Evolutionary conservation across 2,329 filamentous ascomycete genomes (phyloP).

Genomic region (Gaeumannomyces tritici): DNA sequence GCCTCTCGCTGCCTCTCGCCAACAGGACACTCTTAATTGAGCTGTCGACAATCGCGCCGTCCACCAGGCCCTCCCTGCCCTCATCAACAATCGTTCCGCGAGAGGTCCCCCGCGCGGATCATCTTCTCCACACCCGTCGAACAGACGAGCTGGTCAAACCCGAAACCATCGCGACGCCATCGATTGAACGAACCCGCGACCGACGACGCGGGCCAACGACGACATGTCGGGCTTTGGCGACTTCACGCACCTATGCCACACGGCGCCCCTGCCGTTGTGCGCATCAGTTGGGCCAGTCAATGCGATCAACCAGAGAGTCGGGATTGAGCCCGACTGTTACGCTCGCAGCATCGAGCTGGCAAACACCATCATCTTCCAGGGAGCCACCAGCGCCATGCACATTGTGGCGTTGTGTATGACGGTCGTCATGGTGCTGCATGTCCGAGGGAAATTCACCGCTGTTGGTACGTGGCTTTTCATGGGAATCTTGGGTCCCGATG

Average conservation of each 20-base stretch:
- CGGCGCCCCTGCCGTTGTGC: conserved; percentile 79
- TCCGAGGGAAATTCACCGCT: conserved; percentile 94
- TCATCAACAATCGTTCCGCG: background rate
- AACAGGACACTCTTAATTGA: conserved; percentile 2
- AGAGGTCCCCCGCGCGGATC: background rate
- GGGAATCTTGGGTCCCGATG: background rate
- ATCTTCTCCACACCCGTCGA: background rate
- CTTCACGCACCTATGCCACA: conserved; percentile 78
- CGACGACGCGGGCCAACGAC: background rate
- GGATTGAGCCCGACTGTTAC: conserved; percentile 86
- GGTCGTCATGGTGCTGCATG: conserved; percentile 93
- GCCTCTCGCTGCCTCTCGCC: background rate
- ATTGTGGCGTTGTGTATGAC: conserved; percentile 88
- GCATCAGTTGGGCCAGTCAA: conserved; percentile 70
- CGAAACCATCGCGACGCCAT: background rate
- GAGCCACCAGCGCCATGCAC: conserved; percentile 83
- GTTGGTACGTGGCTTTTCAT: conserved; percentile 55
- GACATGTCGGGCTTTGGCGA: conserved; percentile 79
- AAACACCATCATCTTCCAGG: conserved; percentile 98
- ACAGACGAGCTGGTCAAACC: background rate
- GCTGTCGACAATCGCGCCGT: background rate
- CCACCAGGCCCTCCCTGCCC: too few relatives aligned
- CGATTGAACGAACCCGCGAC: background rate
- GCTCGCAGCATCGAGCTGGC: conserved; percentile 90
- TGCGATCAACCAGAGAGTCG: conserved; percentile 55